Percentiles rank a stretch among this genome's conserved stretches.
phyloP scores from a whole-genome alignment of 2,329 filamentous ascomycete species.

The Cytospora chrysosperma region DNA sequence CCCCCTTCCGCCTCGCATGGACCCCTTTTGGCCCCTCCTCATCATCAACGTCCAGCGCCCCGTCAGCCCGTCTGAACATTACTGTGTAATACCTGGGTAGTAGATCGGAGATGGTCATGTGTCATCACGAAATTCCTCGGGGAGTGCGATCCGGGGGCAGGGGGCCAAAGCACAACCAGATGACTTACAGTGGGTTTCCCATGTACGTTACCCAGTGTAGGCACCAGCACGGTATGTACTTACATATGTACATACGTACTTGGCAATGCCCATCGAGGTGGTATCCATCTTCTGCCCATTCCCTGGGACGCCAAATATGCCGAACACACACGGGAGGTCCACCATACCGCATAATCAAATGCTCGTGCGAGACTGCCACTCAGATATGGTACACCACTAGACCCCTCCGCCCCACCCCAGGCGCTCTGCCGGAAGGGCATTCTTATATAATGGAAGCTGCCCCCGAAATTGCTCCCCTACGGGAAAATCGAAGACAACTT shows the following conservation, averaged over 20 bases:
- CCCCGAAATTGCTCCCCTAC: background rate
- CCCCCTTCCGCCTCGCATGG: conserved; percentile 4
- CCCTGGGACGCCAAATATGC: background rate
- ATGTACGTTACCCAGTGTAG: no score
- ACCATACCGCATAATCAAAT: background rate
- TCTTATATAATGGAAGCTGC: background rate
- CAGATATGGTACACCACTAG: background rate
- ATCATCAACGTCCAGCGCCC: background rate
- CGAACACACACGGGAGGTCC: background rate
- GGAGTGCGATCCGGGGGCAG: background rate
- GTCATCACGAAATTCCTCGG: background rate
- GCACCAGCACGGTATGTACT: no score
- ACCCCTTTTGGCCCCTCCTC: conserved; percentile 7
- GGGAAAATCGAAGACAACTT: background rate
- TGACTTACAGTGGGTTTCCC: background rate
- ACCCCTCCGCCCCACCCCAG: background rate
- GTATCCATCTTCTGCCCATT: background rate
- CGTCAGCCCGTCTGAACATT: no score
- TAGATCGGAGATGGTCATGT: background rate
- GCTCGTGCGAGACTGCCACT: background rate
- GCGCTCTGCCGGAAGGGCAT: background rate
- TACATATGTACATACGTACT: no score
- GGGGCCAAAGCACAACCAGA: background rate
- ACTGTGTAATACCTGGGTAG: no score
- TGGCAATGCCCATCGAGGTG: background rate